phyloP scores from a whole-genome alignment of 2,329 filamentous ascomycete species.

The Sporothrix dimorphospora region DNA sequence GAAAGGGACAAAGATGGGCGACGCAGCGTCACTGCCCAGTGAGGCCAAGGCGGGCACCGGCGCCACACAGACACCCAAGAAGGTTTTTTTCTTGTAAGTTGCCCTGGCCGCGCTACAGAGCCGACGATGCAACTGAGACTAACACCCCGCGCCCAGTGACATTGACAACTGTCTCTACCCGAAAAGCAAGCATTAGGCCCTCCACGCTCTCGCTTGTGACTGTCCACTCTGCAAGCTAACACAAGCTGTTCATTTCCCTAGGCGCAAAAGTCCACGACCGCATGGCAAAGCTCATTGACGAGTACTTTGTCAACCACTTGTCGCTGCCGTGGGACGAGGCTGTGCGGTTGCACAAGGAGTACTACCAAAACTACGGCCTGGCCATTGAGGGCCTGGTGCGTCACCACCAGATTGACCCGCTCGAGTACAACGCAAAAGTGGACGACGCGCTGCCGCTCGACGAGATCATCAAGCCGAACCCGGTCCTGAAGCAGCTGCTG shows the following conservation, averaged over 20 bases:
- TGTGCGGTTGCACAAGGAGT: constrained; percentile 82
- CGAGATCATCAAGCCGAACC: constrained; percentile 77
- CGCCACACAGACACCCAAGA: constrained; percentile 25
- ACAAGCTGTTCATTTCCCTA: constrained; percentile 38
- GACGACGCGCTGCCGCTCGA: constrained; percentile 93
- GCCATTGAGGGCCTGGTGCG: constrained; percentile 93
- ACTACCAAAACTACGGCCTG: constrained; percentile 96
- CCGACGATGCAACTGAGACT: neutral
- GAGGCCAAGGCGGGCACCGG: neutral
- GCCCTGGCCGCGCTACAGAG: neutral
- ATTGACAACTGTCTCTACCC: constrained; percentile 98
- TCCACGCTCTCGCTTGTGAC: too few species aligned
- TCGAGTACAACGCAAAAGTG: constrained; percentile 93
- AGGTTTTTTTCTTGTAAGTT: constrained; percentile 52
- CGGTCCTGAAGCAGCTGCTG: constrained; percentile 73
- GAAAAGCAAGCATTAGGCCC: constrained; percentile 62
- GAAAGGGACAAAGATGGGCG: constrained; percentile 23
- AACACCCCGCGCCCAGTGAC: constrained; percentile 67
- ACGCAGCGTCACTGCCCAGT: neutral
- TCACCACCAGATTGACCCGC: constrained; percentile 91
- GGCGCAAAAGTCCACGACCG: constrained; percentile 81
- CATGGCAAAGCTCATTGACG: constrained; percentile 81
- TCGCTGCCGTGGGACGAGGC: constrained; percentile 76
- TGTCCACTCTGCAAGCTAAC: neutral
- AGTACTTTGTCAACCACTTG: constrained; percentile 69